Evolutionary conservation across 2,329 filamentous ascomycete genomes (phyloP).

Genomic region (Paecilomyces formosus): DNA sequence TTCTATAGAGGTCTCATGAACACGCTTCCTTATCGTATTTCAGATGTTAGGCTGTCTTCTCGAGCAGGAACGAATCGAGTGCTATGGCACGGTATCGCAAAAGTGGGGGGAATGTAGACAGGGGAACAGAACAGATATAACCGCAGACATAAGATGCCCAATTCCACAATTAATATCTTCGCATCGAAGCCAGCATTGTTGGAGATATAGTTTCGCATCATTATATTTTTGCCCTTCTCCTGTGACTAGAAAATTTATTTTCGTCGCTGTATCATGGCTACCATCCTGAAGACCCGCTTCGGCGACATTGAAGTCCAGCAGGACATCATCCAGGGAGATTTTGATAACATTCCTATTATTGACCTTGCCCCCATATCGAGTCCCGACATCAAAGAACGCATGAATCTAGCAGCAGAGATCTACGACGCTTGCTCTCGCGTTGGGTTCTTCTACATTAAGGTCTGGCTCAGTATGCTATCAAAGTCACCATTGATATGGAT

Average conservation of each 20-base stretch:
- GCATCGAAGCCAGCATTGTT: no score
- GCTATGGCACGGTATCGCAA: no score
- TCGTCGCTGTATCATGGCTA: slow-evolving; percentile 11
- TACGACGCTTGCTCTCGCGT: slow-evolving; percentile 42
- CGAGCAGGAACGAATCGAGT: no score
- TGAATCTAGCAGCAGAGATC: slow-evolving; percentile 35
- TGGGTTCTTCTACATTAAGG: slow-evolving; percentile 50
- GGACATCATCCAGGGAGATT: background rate
- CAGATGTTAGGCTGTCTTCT: no score
- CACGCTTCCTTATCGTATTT: no score
- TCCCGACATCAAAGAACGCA: slow-evolving; percentile 24
- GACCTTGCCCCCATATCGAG: slow-evolving; percentile 39
- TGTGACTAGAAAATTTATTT: slow-evolving; percentile 3
- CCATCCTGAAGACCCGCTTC: background rate
- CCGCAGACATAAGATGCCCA: no score
- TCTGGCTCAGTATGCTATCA: background rate
- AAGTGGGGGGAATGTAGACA: no score
- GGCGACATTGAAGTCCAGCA: background rate
- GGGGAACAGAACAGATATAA: no score
- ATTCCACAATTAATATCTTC: no score
- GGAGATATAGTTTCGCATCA: background rate
- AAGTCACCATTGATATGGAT: background rate
- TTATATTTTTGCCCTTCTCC: background rate
- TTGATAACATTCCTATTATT: slow-evolving; percentile 47
- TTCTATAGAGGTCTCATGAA: no score